Evolutionary conservation across 345 rosid genomes (phyloP).

Genomic region (Noccaea bulbosa): DNA sequence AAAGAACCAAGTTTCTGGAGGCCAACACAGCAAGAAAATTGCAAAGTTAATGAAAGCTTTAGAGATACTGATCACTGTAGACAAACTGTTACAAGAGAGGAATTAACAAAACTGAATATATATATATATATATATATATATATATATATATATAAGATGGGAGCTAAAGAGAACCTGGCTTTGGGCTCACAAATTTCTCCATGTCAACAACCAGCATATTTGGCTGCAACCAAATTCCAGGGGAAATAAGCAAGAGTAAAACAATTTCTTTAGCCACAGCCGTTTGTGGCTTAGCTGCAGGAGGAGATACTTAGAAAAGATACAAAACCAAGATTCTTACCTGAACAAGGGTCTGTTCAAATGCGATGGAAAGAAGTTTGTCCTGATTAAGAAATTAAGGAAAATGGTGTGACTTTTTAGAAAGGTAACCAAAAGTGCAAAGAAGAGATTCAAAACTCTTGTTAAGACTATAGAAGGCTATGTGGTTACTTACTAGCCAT

Average conservation of each 20-base stretch:
- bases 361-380: conserved; percentile 88
- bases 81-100: not conserved
- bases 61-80: conserved; percentile 9
- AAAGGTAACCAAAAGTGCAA: not conserved
- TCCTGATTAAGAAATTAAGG: conserved; percentile 55
- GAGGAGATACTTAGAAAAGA: not conserved
- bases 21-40: conserved; percentile 24
- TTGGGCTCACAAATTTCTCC: conserved; percentile 73
- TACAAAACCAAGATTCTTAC: conserved; percentile 39
- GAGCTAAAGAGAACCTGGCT: conserved; percentile 50
- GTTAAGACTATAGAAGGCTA: conserved; percentile 21
- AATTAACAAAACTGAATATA: not conserved
- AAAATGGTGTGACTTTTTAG: not conserved
- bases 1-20: conserved; percentile 78
- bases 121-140: no score
- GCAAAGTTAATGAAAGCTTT: conserved; percentile 14
- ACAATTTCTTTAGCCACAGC: not conserved
- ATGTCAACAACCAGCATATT: conserved; percentile 96
- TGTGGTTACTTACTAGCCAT: conserved; percentile 79
- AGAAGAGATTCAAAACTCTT: conserved; percentile 42
- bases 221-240: conserved; percentile 60
- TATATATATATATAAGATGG: not conserved
- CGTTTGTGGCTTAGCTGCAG: not conserved
- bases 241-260: not conserved
- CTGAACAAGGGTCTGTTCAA: conserved; percentile 91